Base-by-base conservation (phyloP, 352 stramenopile species). In the Globisporangium abappressorium region DNA sequence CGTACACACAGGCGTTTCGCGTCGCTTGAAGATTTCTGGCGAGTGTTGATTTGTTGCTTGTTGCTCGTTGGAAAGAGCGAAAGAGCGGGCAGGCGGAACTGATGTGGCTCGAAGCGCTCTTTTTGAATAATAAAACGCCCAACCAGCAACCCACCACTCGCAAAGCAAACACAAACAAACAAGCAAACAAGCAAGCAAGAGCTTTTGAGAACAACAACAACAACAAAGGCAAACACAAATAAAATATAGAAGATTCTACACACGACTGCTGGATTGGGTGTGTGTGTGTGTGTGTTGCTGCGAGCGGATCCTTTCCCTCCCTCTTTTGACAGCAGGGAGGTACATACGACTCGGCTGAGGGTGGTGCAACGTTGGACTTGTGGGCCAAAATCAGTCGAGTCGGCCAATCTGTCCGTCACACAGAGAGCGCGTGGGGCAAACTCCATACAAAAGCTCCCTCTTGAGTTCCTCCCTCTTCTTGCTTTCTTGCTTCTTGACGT, bases 121-220 rank as follows among this genome's bases (percentile, higher is more conserved):
- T 62, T 62, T 62, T 62, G 57, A 20, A 62, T n/a, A 62, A 30
- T 62, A 49, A 62, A 47, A n/a, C 5, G 22, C 30, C 5, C 30
- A 4, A 33, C 30, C 30, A 33, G 30, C 30, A 33, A 33, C 3
- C 30, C 30, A 33, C 30, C 30, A 30, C 9, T 15, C 14, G 14
- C 24, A 33, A 33, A 51, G 15, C 43, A 15, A 43, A 2, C 36
- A 15, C 1, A 22, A 11, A 28, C 5, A 26, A 46, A 11, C 36
- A 30, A 26, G 3, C 11, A 30, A 61, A n/a, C n/a, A 15, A n/a
- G 2, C 41, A 22, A 6, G 14, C 24, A 26, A 57, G n/a, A 18
- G 26, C 9, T 9, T 6, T 36, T 6, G 5, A 36, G 33, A 6
- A 26, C 33, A 36, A 36, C 36, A 14, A 12, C 9, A 43, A 15